Conservation (phyloP, 2,329 filamentous ascomycete genomes). For the Aspergillus japonicus region DNA sequence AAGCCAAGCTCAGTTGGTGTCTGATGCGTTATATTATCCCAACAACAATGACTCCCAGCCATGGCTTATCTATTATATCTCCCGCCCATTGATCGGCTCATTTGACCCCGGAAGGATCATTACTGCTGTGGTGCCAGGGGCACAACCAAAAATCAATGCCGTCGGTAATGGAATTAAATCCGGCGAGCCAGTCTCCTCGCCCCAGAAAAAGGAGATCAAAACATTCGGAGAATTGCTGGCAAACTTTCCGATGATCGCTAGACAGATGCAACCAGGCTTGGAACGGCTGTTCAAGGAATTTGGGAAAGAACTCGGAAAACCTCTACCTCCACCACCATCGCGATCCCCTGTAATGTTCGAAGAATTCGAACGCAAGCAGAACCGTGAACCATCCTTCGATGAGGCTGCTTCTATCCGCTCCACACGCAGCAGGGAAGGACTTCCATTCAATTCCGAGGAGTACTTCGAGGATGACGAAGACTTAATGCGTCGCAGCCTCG, state of each 20-base stretch:
- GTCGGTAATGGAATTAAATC: conserved; percentile 24
- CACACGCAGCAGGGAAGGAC: conserved; percentile 34
- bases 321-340: conserved; percentile 69
- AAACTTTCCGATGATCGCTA: conserved; percentile 90
- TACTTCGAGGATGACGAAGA: conserved; percentile 90
- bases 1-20: conserved; percentile 82
- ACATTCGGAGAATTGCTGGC: conserved; percentile 86
- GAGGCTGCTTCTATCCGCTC: conserved; percentile 36
- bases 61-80: conserved; percentile 97
- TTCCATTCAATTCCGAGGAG: conserved; percentile 61
- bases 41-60: conserved; percentile 85
- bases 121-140: conserved; percentile 59
- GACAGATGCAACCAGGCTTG: conserved; percentile 90
- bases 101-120: conserved; percentile 74
- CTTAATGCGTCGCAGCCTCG: conserved; percentile 80
- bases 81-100: conserved; percentile 77
- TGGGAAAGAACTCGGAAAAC: conserved; percentile 77
- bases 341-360: conserved; percentile 51
- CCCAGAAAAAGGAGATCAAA: conserved; percentile 82
- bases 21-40: conserved; percentile 83
- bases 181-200: conserved; percentile 36
- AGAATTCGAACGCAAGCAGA: conserved; percentile 52
- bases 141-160: conserved; percentile 33
- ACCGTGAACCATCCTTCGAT: conserved; percentile 39
- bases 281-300: conserved; percentile 91